phyloP scores from a whole-genome alignment of 2,329 filamentous ascomycete genomes.

The Cordyceps farinosa region DNA sequence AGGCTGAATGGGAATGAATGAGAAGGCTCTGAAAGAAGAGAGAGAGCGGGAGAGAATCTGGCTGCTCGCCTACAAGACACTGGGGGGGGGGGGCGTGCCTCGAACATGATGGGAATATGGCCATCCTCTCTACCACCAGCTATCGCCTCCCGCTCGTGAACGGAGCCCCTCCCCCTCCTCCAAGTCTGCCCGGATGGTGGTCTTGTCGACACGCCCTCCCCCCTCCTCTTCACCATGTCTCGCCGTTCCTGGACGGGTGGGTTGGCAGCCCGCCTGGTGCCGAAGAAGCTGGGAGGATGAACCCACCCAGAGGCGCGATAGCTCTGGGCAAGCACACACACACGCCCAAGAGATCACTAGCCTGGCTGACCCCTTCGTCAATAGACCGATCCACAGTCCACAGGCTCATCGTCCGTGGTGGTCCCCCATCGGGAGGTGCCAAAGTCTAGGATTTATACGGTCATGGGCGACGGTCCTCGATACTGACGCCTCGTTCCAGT shows the following conservation, averaged over 20 bases:
- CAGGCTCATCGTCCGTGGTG: slow-evolving; percentile 25
- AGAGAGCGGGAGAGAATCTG: background rate
- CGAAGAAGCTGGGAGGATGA: background rate
- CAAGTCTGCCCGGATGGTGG: background rate
- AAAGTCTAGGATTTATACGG: slow-evolving; percentile 39
- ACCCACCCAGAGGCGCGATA: slow-evolving; percentile 7
- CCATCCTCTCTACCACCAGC: background rate
- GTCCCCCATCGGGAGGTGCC: slow-evolving; percentile 24
- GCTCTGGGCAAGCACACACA: background rate
- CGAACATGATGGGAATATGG: slow-evolving; percentile 6
- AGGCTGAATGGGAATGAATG: background rate
- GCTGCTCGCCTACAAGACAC: background rate
- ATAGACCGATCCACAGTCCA: slow-evolving; percentile 16
- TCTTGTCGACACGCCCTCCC: slow-evolving; percentile 8
- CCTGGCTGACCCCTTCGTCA: slow-evolving; percentile 13
- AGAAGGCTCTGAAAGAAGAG: background rate
- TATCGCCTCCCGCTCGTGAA: background rate
- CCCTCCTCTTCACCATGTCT: slow-evolving; percentile 19
- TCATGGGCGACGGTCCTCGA: slow-evolving; percentile 29
- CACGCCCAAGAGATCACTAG: slow-evolving; percentile 10
- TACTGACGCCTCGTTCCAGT: slow-evolving; percentile 37
- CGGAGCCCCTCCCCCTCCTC: background rate
- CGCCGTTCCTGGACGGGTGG: slow-evolving; percentile 7
- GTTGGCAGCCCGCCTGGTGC: slow-evolving; percentile 3
- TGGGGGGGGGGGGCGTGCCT: slow-evolving; percentile 9